Base-by-base conservation (phyloP, 495 filamentous ascomycete genomes). In the Penicillium dipodomyicola region DNA sequence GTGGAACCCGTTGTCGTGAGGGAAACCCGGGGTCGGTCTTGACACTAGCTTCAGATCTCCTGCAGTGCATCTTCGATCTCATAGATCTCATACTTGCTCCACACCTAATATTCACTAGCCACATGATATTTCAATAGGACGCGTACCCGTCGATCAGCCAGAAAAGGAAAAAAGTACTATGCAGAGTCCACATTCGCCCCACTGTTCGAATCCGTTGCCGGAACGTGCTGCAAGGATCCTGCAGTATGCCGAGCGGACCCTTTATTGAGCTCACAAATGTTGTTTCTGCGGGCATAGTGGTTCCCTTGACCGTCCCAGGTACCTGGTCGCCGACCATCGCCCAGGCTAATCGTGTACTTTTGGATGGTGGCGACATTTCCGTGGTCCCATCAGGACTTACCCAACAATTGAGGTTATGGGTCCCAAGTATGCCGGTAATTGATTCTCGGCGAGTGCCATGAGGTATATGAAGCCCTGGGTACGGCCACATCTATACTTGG, bases 221-320 rank as follows among this genome's bases (percentile, higher is more conserved):
- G 49, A 68, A 68, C 65, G 65, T 68, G 65, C 52, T 59, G 65
- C 65, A 68, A 61, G 65, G 63, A 68, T 61, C 52, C 48, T 63
- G 58, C 58, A 65, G 8, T 35, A 23, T 41, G 29, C 57, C 59
- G 49, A 59, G 30, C 11, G n/a, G 45, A 23, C 40, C 49, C 40
- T 43, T 33, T 39, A 45, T 48, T 57, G 62, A 53, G 47, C 50
- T 55, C 54, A 43, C 32, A 60, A 65, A 20, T 23, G 29, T 58
- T 58, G 40, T 25, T 49, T 30, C 29, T 23, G 17, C 0, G 19
- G 35, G 41, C 27, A 58, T 56, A 6, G 53, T 37, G 42, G 53
- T 48, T 60, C 54, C 54, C 57, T 61, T 60, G 48, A 23, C 53
- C 11, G 23, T 60, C 52, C 59, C 65, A 51, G 49, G 27, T 47